Percentiles rank a stretch among this genome's conserved stretches.
phyloP scores from a whole-genome alignment of 345 rosid genomes.

The Syzygium grande region DNA sequence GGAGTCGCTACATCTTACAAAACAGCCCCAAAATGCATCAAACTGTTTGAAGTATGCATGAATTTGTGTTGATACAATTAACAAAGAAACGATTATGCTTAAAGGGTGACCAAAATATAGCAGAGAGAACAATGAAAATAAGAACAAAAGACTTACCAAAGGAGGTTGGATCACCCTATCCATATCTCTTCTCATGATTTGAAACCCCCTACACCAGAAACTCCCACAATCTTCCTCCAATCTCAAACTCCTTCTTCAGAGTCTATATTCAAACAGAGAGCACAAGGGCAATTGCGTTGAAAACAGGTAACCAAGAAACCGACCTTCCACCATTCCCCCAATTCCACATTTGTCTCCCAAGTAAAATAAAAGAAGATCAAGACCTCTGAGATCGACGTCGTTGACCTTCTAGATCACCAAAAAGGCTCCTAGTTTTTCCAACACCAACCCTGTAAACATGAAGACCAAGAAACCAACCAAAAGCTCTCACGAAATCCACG shows the following conservation, averaged over 20 bases:
- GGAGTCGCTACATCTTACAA: background rate
- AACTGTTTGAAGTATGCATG: background rate
- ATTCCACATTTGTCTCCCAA: background rate
- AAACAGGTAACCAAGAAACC: background rate
- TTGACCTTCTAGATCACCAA: background rate
- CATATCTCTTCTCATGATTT: constrained; percentile 25
- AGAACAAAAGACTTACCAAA: constrained; percentile 33
- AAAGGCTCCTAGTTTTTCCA: background rate
- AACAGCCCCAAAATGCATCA: background rate
- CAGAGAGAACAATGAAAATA: background rate
- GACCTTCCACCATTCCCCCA: background rate
- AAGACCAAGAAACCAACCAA: background rate
- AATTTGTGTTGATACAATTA: background rate
- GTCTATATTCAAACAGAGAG: background rate
- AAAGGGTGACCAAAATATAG: background rate
- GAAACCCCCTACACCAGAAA: constrained; percentile 8
- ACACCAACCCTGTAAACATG: background rate
- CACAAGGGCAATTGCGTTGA: background rate
- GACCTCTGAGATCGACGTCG: background rate
- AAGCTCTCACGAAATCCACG: background rate
- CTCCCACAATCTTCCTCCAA: constrained; percentile 15
- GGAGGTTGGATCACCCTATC: constrained; percentile 71
- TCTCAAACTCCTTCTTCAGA: constrained; percentile 2
- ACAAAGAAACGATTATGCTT: background rate
- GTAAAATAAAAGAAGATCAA: background rate